Percentiles rank a stretch among this genome's conserved stretches.
Conservation (phyloP, 768 basidiomycete species). For the Mycena leptocephala region DNA sequence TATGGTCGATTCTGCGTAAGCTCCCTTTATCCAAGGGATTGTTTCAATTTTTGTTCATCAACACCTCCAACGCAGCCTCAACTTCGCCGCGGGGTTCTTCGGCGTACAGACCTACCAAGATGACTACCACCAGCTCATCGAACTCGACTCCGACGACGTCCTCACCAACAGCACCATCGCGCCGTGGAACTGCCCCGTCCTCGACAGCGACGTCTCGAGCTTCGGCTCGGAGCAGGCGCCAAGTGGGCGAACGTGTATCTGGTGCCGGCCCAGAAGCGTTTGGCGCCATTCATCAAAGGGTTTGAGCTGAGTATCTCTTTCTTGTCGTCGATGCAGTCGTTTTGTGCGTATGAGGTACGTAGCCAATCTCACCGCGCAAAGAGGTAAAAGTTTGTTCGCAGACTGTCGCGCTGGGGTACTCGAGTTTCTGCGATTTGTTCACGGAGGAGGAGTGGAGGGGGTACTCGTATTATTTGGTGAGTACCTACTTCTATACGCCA, state of each 20-base stretch:
- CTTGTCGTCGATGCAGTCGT: background rate
- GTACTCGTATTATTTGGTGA: slow-evolving; percentile 72
- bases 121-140: background rate
- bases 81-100: background rate
- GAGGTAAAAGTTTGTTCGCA: slow-evolving; percentile 40
- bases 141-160: background rate
- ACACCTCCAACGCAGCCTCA: background rate
- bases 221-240: background rate
- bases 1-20: background rate
- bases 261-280: background rate
- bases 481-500: too few species aligned
- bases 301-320: background rate
- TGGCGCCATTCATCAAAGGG: background rate
- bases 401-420: slow-evolving; percentile 95
- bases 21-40: background rate
- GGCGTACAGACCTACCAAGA: background rate
- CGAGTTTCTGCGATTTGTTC: slow-evolving; percentile 91
- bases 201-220: background rate
- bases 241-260: slow-evolving; percentile 5
- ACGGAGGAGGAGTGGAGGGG: slow-evolving; percentile 95
- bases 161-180: background rate
- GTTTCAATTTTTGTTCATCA: background rate
- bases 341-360: slow-evolving; percentile 14
- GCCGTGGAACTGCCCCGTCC: background rate
- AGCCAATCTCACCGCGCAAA: background rate